Conservation (phyloP, 2,329 filamentous ascomycete genomes). For the Berkeleyomyces rouxiae region DNA sequence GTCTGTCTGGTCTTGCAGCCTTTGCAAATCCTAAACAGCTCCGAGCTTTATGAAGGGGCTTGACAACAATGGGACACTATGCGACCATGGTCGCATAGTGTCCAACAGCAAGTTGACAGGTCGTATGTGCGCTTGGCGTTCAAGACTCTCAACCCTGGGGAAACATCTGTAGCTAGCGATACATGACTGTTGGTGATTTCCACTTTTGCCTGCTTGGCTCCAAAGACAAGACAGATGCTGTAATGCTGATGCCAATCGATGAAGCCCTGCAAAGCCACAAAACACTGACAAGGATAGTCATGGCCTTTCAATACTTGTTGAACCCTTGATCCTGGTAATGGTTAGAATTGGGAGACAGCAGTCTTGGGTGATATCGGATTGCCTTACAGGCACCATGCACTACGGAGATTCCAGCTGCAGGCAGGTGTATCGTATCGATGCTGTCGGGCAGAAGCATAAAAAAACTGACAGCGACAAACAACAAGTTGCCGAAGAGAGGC, state of each 20-base stretch:
- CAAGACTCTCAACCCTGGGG: too few relatives aligned
- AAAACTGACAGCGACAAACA: constrained; percentile 5
- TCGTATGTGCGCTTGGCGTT: too few relatives aligned
- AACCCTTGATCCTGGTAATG: not conserved
- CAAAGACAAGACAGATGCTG: not conserved
- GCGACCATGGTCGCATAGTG: not conserved
- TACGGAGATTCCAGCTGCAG: not conserved
- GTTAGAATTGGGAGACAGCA: not conserved
- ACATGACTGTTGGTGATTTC: too few relatives aligned
- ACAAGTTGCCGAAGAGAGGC: not conserved
- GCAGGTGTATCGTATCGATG: not conserved
- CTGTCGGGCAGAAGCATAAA: not conserved
- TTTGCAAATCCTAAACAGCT: not conserved
- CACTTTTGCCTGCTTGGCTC: too few relatives aligned
- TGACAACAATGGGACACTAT: too few relatives aligned
- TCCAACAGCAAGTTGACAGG: not conserved
- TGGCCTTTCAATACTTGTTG: not conserved
- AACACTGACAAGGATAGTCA: not conserved
- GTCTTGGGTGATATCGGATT: not conserved
- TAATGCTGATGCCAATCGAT: not conserved
- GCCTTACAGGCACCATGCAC: not conserved
- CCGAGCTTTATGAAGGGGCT: not conserved
- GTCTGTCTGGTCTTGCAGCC: not conserved
- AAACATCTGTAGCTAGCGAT: too few relatives aligned
- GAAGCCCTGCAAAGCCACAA: not conserved